Base-by-base conservation (phyloP, 2,329 filamentous ascomycete genomes). In the Fusarium udum region DNA sequence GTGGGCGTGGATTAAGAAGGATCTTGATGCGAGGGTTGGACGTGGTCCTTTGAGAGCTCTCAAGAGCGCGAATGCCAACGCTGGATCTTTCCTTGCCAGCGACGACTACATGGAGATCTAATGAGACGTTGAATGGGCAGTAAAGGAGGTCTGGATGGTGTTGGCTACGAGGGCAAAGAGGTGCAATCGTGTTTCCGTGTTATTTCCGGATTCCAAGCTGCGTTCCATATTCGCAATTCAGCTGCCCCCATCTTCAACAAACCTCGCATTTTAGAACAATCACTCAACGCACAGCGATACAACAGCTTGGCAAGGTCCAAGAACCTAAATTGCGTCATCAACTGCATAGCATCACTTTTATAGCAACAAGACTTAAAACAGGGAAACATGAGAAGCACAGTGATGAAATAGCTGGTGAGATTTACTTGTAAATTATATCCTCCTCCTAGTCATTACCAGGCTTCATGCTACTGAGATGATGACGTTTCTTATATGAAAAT, bases 1-100 rank as follows among this genome's bases (percentile, higher is more conserved):
- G 24, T 46, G 31, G 28, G 16, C 40, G 34, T 73, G 71, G 67
- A 52, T 73, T 2, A 28, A 66, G 40, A 74, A 64, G 10, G 46
- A 48, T 14, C 49, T 68, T 9, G 53, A 58, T 1, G 22, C 58
- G 6, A 32, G 66, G 4, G 36, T 53, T 39, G 65, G 65, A 14
- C 46, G 67, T 26, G 28, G 53, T 7, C 39, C 67, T 3, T 32
- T 71, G 13, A 40, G 34, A 9, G 32, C 11, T 31, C 14, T 73
- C 32, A 37, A 66, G 42, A 26, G 51, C 12, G 53, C 43, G 0
- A 73, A 73, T 15, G 45, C 55, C 1, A 31, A 37, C 36, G 36
- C 22, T 15, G 37, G 45, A n/a, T 4, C 26, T 18, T 4, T 3
- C 8, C 4, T 37, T 9, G 51, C 18, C 10, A n/a, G 9, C 4